Evolutionary conservation across 179 eudicot species (phyloP), one percentile per base, ranked within the genome.

Genomic region (Beta lomatogona): DNA sequence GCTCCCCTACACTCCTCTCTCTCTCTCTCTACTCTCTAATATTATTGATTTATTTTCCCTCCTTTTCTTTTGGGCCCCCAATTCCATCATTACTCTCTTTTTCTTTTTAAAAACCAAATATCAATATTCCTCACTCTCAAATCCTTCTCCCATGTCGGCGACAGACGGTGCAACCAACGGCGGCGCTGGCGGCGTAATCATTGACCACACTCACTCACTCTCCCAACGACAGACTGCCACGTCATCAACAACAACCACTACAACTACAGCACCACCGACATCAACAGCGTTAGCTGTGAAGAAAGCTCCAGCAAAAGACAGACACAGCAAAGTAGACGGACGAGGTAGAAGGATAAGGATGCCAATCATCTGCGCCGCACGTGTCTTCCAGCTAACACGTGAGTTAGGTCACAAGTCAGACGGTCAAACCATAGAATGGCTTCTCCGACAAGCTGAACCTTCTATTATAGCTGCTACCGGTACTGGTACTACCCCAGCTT

Each of bases 401-500:
- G 95, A 92, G 69, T 81, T 92, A 1, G 95, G 95, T 11, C 95
- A 92, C 74, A 92, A 91, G 64, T 92, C 95, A 71, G 95, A 92
- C 66, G 95, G 95, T 21, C 95, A 92, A 48, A 91, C 94, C 50
- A 91, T 92, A 41, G 94, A 92, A 86, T 92, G 97, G 97, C 89
- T 92, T 3, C 91, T 92, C 63, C 94, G 94, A 2, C 97, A 92
- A 48, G 97, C 94, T 16, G 97, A 92, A 76, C 97, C 94, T 6
- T 90, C 97, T 5, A 92, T 92, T 12, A 92, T 92, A n/a, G 97
- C 97, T 44, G 94, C 97, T 19, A 92, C 97, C 36, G 97, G 97
- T 0, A 91, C 94, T 7, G 97, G 97, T 2, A 92, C 94, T 0
- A 91, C 92, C 0, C 97, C 97, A 0, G 93, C 97, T 6, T 86